These are phyloP conservation scores for Quercus alba DNA, from an alignment of 306 rosid species.

Conservation along the genomic window DNA sequence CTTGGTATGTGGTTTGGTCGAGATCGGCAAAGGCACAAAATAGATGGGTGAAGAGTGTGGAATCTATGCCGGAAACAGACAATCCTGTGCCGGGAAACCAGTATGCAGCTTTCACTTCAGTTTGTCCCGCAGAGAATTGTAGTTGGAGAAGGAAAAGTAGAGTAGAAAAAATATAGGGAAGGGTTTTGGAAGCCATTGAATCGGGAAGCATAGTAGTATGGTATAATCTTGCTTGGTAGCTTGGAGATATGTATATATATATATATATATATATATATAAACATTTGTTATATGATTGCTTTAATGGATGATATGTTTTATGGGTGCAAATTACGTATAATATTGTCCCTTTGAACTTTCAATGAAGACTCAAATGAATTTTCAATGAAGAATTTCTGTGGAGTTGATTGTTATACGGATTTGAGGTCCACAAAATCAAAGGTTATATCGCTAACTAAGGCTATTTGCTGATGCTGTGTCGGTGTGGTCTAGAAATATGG, in stretches of 20 bases:
- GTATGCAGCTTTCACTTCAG: constrained; percentile 23
- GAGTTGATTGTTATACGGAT: background rate
- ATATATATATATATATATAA: too few species aligned
- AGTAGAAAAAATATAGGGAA: constrained; percentile 2
- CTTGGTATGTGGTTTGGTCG: constrained; percentile 17
- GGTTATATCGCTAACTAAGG: background rate
- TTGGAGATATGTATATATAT: too few species aligned
- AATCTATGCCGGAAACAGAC: constrained; percentile 34
- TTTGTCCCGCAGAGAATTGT: constrained; percentile 24
- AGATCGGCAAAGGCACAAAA: constrained; percentile 60
- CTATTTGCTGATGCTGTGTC: background rate
- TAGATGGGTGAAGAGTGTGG: constrained; percentile 59
- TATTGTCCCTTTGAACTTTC: background rate
- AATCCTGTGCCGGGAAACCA: constrained; percentile 44
- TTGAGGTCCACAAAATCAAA: background rate
- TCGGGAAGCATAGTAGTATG: background rate
- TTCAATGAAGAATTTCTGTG: too few species aligned
- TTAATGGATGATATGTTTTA: too few species aligned
- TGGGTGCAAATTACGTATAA: background rate
- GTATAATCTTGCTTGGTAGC: too few species aligned
- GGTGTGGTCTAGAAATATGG: background rate
- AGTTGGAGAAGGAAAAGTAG: constrained; percentile 24
- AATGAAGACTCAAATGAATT: too few species aligned
- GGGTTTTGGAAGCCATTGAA: constrained; percentile 36
- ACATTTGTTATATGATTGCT: too few species aligned